Conservation (phyloP, 257 asterid species). For the Fraxinus cuspidata region DNA sequence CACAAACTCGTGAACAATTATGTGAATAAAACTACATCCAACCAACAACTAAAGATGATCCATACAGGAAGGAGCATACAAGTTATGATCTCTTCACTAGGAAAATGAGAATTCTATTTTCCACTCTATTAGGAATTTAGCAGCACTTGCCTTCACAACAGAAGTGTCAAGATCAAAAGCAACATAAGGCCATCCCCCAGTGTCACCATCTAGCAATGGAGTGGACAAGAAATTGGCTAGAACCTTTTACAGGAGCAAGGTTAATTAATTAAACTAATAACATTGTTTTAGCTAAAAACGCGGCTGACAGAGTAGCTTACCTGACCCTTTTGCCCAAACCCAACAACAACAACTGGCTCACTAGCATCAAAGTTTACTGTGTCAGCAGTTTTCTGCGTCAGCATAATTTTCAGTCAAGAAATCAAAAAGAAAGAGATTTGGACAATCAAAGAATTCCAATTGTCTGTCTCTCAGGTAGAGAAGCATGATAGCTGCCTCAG, state of each 20-base stretch:
- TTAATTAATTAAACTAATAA: constrained; percentile 25
- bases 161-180: constrained; percentile 94
- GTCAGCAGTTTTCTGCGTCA: constrained; percentile 61
- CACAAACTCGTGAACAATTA: background rate
- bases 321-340: constrained; percentile 98
- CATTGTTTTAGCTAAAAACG: constrained; percentile 5
- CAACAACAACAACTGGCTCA: constrained; percentile 93
- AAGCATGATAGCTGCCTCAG: constrained; percentile 1
- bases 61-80: constrained; percentile 2
- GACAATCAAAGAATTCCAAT: background rate
- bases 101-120: constrained; percentile 1
- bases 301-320: constrained; percentile 38
- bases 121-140: constrained; percentile 17
- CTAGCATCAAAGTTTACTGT: constrained; percentile 65
- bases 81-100: constrained; percentile 2
- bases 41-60: background rate
- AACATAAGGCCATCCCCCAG: constrained; percentile 69
- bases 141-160: constrained; percentile 75
- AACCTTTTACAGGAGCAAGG: constrained; percentile 50
- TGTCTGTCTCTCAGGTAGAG: background rate
- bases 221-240: constrained; percentile 93
- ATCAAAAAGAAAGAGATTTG: constrained; percentile 5
- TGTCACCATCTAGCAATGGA: constrained; percentile 73
- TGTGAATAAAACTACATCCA: constrained; percentile 8
- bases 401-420: constrained; percentile 31